Evolutionary conservation across 768 basidiomycete genomes (phyloP), one percentile per base, ranked within the genome.

Genomic region (Russula ochroleuca): DNA sequence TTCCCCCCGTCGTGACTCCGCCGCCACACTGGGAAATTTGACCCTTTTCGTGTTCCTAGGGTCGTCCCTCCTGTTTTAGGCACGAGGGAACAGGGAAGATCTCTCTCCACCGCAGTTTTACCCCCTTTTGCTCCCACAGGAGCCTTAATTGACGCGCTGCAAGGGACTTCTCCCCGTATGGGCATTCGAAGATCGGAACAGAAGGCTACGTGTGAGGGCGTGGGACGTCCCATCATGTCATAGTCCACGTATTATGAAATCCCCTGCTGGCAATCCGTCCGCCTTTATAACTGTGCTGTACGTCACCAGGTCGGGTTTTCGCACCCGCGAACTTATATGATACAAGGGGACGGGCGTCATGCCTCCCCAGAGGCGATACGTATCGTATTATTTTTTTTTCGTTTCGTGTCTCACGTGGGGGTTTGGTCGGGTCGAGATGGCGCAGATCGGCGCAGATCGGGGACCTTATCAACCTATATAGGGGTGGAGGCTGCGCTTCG

Each of bases 371-470:
- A 48, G 47, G 3, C 4, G n/a, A 40, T 28, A 33, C 50, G 40
- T 47, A 23, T 58, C n/a, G n/a, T n/a, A n/a, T n/a, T n/a, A n/a
- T n/a, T n/a, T n/a, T n/a, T 35, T 52, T 51, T 19, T 21, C 3
- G 37, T 50, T 33, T 21, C 17, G 14, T 8, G 8, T 35, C 38
- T 19, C 58, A 37, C 54, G n/a, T n/a, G n/a, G n/a, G n/a, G n/a
- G n/a, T n/a, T n/a, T n/a, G n/a, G n/a, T n/a, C n/a, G 31, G 2
- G 23, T 55, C 57, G 49, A 48, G 38, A 49, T 57, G 54, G 33
- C 48, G 54, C 53, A 65, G 64, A 65, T 65, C 64, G 64, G 64
- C 40, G 59, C 47, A 60, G 64, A 65, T 65, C 64, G 64, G 59
- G 28, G 59, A 23, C 49, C 59, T 65, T 65, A 65, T 65, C 64